Conservation (phyloP, 306 rosid species). For the Sicyos edulis region DNA sequence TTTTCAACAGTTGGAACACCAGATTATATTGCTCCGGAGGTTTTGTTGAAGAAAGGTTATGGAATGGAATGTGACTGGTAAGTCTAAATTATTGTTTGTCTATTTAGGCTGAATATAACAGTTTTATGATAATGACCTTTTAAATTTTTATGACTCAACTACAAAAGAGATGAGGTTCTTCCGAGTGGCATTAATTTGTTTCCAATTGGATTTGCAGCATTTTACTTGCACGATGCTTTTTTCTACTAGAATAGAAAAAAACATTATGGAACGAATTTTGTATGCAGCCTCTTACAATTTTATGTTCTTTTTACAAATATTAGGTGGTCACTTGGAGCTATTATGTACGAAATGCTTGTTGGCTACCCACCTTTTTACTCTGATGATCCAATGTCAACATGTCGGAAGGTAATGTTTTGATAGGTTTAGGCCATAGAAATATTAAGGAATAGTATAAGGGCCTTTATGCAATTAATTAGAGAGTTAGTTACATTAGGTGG, state of each 20-base stretch:
- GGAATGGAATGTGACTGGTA: slow-evolving; percentile 99
- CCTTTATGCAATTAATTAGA: too few species aligned
- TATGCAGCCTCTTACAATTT: neutral
- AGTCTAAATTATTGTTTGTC: slow-evolving; percentile 27
- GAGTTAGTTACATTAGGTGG: too few species aligned
- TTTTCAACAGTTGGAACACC: slow-evolving; percentile 99
- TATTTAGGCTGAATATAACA: neutral
- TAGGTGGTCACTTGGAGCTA: slow-evolving; percentile 99
- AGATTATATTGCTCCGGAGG: slow-evolving; percentile 99
- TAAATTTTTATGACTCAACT: neutral
- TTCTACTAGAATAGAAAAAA: slow-evolving; percentile 11
- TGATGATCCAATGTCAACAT: slow-evolving; percentile 96
- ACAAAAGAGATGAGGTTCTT: slow-evolving; percentile 1
- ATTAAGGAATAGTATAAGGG: too few species aligned
- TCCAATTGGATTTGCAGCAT: too few species aligned
- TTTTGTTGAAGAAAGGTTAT: slow-evolving; percentile 92
- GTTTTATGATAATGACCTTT: neutral
- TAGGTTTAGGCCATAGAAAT: too few species aligned
- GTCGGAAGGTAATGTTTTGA: slow-evolving; percentile 78
- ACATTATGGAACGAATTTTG: neutral
- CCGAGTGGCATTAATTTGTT: neutral
- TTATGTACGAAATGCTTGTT: slow-evolving; percentile 96
- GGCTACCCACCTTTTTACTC: slow-evolving; percentile 98
- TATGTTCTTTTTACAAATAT: slow-evolving; percentile 17
- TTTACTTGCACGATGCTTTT: neutral